phyloP scores from a whole-genome alignment of 331 rosid species.

The Arachis monticola region DNA sequence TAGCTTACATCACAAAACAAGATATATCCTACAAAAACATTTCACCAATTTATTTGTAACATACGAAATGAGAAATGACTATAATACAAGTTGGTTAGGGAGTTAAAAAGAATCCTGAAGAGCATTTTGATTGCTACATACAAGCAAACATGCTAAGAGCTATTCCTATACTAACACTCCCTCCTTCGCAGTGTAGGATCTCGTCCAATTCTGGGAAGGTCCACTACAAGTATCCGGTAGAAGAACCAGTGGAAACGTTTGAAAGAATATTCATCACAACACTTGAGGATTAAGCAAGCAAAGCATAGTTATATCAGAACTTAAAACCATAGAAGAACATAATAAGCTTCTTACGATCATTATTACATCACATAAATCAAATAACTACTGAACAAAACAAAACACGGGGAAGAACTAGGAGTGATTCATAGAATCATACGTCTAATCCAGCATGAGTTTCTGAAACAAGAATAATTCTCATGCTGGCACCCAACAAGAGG shows the following conservation, averaged over 20 bases:
- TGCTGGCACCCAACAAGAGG: conserved; percentile 78
- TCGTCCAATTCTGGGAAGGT: conserved; percentile 32
- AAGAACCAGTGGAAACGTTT: conserved; percentile 16
- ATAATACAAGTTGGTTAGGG: conserved; percentile 27
- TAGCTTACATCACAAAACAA: conserved; percentile 2
- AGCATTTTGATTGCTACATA: conserved; percentile 15
- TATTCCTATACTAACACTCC: conserved; percentile 5
- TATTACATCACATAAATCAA: conserved; percentile 25
- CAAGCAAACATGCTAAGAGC: not conserved
- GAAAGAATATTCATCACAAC: conserved; percentile 20
- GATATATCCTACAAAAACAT: conserved; percentile 1
- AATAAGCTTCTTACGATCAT: conserved; percentile 31
- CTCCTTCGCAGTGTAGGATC: conserved; percentile 15
- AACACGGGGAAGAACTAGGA: not conserved
- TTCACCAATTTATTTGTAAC: conserved; percentile 3
- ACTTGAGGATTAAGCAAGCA: conserved; percentile 19
- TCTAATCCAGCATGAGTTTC: not conserved
- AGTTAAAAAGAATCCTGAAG: not conserved
- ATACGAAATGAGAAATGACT: not conserved
- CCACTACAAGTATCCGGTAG: conserved; percentile 2
- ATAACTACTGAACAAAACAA: conserved; percentile 12
- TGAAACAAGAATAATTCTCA: conserved; percentile 21
- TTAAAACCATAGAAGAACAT: conserved; percentile 38
- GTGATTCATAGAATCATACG: conserved; percentile 31
- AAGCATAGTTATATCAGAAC: conserved; percentile 8